These are phyloP conservation scores for Tylopilus felleus DNA, from an alignment of 768 basidiomycete genomes.

Conservation along the genomic window DNA sequence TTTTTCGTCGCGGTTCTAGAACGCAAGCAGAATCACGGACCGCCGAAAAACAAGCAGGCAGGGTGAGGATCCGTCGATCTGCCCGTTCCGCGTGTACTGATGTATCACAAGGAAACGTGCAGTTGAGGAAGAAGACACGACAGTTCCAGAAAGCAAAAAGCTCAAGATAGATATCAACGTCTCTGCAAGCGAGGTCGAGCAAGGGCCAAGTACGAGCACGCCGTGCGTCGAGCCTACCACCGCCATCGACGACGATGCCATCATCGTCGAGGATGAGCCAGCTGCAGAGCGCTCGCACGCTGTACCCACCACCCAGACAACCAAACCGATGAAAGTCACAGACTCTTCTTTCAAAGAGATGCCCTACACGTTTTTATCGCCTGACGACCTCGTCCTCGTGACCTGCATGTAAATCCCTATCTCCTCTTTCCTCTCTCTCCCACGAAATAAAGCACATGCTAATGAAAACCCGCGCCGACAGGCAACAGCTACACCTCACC, in stretches of 20 bases:
- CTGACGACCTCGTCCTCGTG: slow-evolving; percentile 65
- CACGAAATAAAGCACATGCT: background rate
- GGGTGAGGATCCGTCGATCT: slow-evolving; percentile 8
- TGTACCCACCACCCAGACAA: background rate
- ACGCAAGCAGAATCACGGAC: slow-evolving; percentile 34
- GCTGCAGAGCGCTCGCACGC: background rate
- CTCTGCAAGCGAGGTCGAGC: slow-evolving; percentile 2
- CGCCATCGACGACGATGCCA: slow-evolving; percentile 2
- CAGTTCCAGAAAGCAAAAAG: slow-evolving; percentile 49
- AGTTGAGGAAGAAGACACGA: slow-evolving; percentile 40
- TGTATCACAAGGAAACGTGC: slow-evolving; percentile 41
- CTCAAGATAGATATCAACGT: slow-evolving; percentile 37
- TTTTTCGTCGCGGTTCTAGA: slow-evolving; percentile 95
- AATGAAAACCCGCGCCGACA: slow-evolving; percentile 30
- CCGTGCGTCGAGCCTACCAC: slow-evolving; percentile 1
- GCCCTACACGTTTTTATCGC: slow-evolving; percentile 79
- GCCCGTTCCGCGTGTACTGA: background rate
- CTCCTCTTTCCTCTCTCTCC: background rate
- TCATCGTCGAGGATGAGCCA: slow-evolving; percentile 2
- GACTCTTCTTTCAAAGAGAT: slow-evolving; percentile 75
- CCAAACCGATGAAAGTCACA: slow-evolving; percentile 16
- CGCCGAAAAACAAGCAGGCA: slow-evolving; percentile 3
- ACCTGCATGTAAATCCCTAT: slow-evolving; percentile 62
- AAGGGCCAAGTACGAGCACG: slow-evolving; percentile 2
- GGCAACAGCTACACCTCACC: slow-evolving; percentile 68